These are phyloP conservation scores for Colletotrichum sp. DNA, from an alignment of 2,329 filamentous ascomycete species.

Conservation along the genomic window DNA sequence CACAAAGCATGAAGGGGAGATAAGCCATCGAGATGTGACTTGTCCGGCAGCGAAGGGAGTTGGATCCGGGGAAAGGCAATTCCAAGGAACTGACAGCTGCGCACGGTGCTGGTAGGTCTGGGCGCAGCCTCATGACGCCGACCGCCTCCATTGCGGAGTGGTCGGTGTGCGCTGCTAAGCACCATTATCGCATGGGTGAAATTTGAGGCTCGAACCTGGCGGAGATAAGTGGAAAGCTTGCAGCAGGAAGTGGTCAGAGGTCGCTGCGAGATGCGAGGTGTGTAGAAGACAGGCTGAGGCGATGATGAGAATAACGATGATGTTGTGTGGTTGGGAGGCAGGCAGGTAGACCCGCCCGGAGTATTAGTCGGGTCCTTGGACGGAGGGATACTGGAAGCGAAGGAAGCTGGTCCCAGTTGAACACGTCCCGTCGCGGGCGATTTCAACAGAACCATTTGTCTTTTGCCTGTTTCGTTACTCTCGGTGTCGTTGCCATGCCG, in stretches of 20 bases:
- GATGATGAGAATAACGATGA: background rate
- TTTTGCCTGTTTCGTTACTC: background rate
- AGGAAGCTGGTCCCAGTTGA: background rate
- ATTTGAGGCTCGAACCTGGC: background rate
- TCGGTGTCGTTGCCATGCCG: background rate
- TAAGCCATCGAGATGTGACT: conserved; percentile 7
- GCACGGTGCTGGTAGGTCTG: background rate
- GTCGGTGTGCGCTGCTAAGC: background rate
- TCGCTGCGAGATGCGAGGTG: background rate
- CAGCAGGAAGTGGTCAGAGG: background rate
- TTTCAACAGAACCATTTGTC: background rate
- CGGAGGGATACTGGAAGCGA: background rate
- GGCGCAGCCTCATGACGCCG: conserved; percentile 3
- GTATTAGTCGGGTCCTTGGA: background rate
- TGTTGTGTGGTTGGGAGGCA: background rate
- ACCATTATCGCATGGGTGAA: background rate
- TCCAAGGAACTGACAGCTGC: background rate
- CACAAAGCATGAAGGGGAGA: conserved; percentile 3
- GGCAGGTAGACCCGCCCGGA: background rate
- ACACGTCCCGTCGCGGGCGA: background rate
- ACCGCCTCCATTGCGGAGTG: background rate
- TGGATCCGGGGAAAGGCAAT: conserved; percentile 15
- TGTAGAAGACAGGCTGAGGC: background rate
- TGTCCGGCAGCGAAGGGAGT: conserved; percentile 4
- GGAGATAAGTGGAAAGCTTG: background rate